phyloP scores from a whole-genome alignment of 192 early-diverging fungal species.

The Lunasporangiospora selenospora region DNA sequence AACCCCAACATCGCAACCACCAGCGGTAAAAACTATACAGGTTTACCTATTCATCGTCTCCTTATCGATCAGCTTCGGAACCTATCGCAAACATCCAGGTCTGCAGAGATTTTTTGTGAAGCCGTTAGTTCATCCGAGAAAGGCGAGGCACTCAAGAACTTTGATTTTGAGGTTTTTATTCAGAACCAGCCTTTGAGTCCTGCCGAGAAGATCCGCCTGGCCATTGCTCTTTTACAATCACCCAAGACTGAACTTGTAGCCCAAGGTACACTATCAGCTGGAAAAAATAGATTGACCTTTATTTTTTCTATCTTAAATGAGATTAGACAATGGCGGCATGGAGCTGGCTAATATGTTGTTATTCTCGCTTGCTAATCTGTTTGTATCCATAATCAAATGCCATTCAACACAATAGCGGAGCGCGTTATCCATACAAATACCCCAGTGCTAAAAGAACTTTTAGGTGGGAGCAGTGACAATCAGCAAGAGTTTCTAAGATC shows the following conservation, averaged over 20 bases:
- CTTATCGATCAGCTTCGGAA: conserved; percentile 17
- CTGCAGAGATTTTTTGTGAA: conserved; percentile 26
- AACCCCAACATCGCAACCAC: too few relatives aligned
- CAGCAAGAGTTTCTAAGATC: conserved; percentile 34
- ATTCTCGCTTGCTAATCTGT: too few relatives aligned
- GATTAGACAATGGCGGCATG: too few relatives aligned
- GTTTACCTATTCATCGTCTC: conserved; percentile 12
- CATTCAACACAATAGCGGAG: too few relatives aligned
- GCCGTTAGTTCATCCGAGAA: conserved; percentile 31
- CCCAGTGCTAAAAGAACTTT: conserved; percentile 31
- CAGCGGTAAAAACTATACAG: not conserved
- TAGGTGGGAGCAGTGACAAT: too few relatives aligned
- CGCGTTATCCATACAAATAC: conserved; percentile 27
- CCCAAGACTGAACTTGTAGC: conserved; percentile 29
- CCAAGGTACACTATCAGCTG: conserved; percentile 8
- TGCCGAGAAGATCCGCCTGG: too few relatives aligned
- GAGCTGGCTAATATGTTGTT: too few relatives aligned
- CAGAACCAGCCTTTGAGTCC: too few relatives aligned
- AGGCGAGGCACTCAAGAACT: conserved; percentile 22
- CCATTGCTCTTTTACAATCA: conserved; percentile 17
- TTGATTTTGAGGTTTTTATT: conserved; percentile 34
- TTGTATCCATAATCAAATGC: too few relatives aligned
- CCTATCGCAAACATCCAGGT: not conserved
- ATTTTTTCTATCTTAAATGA: too few relatives aligned
- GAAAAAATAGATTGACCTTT: conserved; percentile 1